Evolutionary conservation across 768 basidiomycete species (phyloP).

Genomic region (Gautieria morchelliformis): DNA sequence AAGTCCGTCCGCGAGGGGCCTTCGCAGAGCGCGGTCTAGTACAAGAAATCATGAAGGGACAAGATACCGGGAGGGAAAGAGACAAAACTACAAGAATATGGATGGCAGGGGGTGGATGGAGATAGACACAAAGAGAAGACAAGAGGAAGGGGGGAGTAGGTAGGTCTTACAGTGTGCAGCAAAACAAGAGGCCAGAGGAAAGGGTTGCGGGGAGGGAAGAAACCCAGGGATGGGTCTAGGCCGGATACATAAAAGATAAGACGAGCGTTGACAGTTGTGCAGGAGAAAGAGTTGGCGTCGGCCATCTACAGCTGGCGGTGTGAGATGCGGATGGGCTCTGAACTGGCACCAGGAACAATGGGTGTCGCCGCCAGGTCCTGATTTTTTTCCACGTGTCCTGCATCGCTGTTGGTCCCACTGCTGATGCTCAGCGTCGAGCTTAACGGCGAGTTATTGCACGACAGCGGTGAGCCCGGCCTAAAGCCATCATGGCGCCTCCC

Average conservation of each 20-base stretch:
- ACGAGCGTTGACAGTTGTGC: too few species aligned
- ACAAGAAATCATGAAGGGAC: background rate
- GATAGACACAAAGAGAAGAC: background rate
- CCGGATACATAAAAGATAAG: too few species aligned
- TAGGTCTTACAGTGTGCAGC: background rate
- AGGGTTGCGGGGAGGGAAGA: background rate
- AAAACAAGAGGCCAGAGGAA: background rate
- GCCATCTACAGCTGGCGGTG: background rate
- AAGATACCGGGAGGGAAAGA: background rate
- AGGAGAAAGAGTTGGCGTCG: background rate
- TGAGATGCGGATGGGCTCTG: too few species aligned
- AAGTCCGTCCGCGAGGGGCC: background rate
- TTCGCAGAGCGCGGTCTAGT: background rate
- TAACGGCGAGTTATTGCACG: background rate
- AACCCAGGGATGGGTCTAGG: background rate
- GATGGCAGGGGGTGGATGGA: background rate
- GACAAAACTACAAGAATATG: background rate
- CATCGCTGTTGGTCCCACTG: background rate
- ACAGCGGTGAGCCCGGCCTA: background rate
- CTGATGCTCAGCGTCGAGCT: slow-evolving; percentile 1
- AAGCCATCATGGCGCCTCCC: background rate
- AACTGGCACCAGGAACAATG: too few species aligned
- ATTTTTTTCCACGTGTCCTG: background rate
- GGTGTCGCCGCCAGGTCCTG: background rate
- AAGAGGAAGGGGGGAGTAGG: background rate